Evolutionary conservation across 306 rosid species (phyloP).

Genomic region (Sesbania bispinosa): DNA sequence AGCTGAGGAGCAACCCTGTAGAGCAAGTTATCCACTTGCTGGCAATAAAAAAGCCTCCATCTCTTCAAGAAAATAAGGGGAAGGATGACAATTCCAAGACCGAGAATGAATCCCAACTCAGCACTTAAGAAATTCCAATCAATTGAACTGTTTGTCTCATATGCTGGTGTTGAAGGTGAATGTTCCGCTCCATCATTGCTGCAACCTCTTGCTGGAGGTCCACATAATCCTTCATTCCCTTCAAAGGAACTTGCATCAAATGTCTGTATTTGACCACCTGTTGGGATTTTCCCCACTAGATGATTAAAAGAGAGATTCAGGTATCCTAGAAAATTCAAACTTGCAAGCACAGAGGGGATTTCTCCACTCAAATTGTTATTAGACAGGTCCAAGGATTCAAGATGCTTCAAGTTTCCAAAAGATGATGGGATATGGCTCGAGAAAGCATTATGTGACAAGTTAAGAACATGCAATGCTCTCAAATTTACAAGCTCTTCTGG

Average conservation of each 20-base stretch:
- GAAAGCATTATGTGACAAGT: conserved; percentile 29
- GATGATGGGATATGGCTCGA: conserved; percentile 32
- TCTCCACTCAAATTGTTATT: conserved; percentile 13
- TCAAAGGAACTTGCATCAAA: conserved; percentile 21
- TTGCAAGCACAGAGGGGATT: conserved; percentile 26
- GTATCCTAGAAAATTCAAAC: conserved; percentile 2
- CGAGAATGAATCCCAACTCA: conserved; percentile 33
- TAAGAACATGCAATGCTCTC: conserved; percentile 9
- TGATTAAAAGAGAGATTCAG: conserved; percentile 25
- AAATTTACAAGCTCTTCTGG: conserved; percentile 15
- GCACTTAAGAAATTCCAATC: conserved; percentile 3
- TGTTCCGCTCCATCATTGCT: too few relatives aligned
- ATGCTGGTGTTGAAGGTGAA: neutral
- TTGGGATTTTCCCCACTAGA: conserved; percentile 6
- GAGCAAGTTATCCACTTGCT: conserved; percentile 10
- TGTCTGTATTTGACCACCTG: conserved; percentile 3
- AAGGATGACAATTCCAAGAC: conserved; percentile 12
- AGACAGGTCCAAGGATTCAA: conserved; percentile 40
- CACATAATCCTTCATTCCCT: conserved; percentile 33
- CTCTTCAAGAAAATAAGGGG: conserved; percentile 19
- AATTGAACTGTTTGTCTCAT: neutral
- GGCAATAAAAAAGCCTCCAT: conserved; percentile 28
- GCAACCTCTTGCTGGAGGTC: conserved; percentile 11
- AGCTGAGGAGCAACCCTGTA: conserved; percentile 15
- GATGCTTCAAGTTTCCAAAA: neutral